phyloP scores from a whole-genome alignment of 352 stramenopile genomes.

The Phytophthora sp. region DNA sequence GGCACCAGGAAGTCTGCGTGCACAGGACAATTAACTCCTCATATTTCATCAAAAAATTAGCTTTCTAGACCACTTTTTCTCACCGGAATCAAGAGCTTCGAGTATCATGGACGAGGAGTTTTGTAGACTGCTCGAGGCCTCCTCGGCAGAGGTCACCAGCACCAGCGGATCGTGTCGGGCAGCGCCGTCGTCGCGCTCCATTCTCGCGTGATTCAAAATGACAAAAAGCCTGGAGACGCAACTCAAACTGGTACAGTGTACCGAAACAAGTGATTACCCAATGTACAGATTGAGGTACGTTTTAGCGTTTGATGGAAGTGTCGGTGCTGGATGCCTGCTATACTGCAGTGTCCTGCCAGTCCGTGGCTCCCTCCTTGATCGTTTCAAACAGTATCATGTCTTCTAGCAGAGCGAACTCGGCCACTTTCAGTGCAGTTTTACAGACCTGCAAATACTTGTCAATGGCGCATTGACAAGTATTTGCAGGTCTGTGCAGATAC shows the following conservation, averaged over 20 bases:
- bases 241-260: too few species aligned
- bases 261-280: too few species aligned
- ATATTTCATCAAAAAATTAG: too few species aligned
- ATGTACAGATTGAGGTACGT: too few species aligned
- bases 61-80: not conserved
- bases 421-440: slow-evolving; percentile 15
- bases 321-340: too few species aligned
- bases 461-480: slow-evolving; percentile 9
- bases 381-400: slow-evolving; percentile 30
- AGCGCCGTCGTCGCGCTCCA: not conserved
- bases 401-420: slow-evolving; percentile 21
- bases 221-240: too few species aligned
- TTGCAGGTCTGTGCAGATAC: slow-evolving; percentile 37
- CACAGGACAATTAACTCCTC: not conserved
- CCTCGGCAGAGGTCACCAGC: not conserved
- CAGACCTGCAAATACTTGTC: too few species aligned
- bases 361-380: slow-evolving; percentile 23
- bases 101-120: not conserved
- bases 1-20: slow-evolving; percentile 17
- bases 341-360: slow-evolving; percentile 25
- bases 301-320: too few species aligned
- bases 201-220: too few species aligned
- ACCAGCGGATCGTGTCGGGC: not conserved
- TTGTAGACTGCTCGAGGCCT: not conserved
- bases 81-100: slow-evolving; percentile 13